Base-by-base conservation (phyloP, 2,329 filamentous ascomycete genomes). In the Fusarium guadeloupense region DNA sequence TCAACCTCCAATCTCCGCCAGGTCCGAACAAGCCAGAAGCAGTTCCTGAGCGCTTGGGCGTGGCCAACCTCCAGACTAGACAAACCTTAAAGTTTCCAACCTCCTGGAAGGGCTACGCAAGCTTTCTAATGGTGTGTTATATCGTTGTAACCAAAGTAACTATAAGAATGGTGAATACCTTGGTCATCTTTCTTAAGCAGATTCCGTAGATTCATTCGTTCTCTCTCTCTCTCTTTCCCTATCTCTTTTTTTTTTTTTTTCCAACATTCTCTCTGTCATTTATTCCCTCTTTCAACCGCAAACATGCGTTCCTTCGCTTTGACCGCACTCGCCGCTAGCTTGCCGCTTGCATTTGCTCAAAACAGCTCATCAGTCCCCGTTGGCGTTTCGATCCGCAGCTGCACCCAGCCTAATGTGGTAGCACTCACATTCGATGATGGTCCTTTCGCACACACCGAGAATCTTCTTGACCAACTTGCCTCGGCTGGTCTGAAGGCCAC, bases 361-460 rank as follows among this genome's bases (percentile, higher is more conserved):
- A 17, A 13, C n/a, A 4, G 16, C 10, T 39, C 37, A 16, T 23
- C 37, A 14, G 25, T 64, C 17, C 58, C 54, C 3, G 34, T 55
- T n/a, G 67, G 63, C n/a, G 46, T 35, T 16, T 26, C 55, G 19
- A 69, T 70, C 26, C 51, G 41, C 6, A 64, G 44, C 13, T 72
- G 72, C 54, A 71, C 67, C 8, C 50, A 52, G 12, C 60, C 67
- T 2, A 61, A 59, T 21, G 68, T 66, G 5, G 62, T 74, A 25
- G 76, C 77, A 6, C 68, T 79, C 31, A 77, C 76, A 4, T 78
- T 73, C 56, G 77, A 79, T 47, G 77, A 79, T 31, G 76, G 76
- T 0, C 76, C 77, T 9, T 76, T 67, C 46, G 48, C 43, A 4
- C 77, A 72, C 54, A 80, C 78, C 9, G 49, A 63, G 1, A 45